Evolutionary conservation across 768 basidiomycete species (phyloP).

Genomic region (Lactifluus piperatus): DNA sequence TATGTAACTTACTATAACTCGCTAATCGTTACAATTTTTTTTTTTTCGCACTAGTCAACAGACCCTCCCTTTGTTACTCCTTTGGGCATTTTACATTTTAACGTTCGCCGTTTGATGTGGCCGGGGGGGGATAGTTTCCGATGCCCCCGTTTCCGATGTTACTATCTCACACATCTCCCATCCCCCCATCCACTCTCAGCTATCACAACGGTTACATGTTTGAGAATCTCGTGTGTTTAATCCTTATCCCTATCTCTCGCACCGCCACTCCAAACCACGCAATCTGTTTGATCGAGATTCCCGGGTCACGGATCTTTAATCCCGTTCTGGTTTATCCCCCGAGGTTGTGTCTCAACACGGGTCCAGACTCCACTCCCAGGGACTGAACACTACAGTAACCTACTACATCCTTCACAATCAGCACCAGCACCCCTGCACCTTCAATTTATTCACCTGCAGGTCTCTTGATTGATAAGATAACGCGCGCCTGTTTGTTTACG

Average conservation of each 20-base stretch:
- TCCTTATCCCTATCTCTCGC: not conserved
- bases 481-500: conserved; percentile 16
- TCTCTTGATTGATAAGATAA: conserved; percentile 17
- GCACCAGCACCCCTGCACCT: no score
- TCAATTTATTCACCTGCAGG: conserved; percentile 6
- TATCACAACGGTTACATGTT: not conserved
- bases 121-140: not conserved
- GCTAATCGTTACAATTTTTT: not conserved
- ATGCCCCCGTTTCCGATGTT: conserved; percentile 9
- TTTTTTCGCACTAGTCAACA: not conserved
- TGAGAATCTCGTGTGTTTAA: not conserved
- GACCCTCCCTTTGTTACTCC: conserved; percentile 11
- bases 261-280: conserved; percentile 11
- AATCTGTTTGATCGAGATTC: conserved; percentile 11
- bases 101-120: conserved; percentile 14
- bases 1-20: not conserved
- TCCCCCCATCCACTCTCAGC: not conserved
- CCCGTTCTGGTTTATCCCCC: not conserved
- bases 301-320: not conserved
- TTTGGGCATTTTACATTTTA: conserved; percentile 13
- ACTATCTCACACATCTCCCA: no score
- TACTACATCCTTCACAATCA: conserved; percentile 9
- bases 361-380: not conserved
- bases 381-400: not conserved
- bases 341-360: not conserved